Evolutionary conservation across 331 rosid species (phyloP), one percentile per base, ranked within the genome.

Genomic region (Malus hybrid): DNA sequence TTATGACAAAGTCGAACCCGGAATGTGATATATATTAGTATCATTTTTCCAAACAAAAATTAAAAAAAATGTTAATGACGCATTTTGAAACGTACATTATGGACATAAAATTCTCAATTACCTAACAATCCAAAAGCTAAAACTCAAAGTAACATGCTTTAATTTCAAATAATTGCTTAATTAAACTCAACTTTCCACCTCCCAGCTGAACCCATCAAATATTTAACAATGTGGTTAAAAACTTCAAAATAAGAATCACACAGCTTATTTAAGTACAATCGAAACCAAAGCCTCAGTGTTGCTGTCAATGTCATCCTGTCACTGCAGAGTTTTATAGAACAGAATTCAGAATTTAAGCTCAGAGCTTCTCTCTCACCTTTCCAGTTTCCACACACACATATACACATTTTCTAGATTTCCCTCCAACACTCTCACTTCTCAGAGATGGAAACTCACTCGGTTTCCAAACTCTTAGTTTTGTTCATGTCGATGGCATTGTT

Each of bases 381-480:
- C 20, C 57, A 6, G 20, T 52, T 52, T 52, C 57, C 57, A 16
- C 20, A 6, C 20, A 52, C 57, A 16, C 56, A 52, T 2, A 52
- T 2, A 16, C 57, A 52, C 57, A 52, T 16, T 52, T 52, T 16
- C 20, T 1, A 52, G 57, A 1, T 48, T 52, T 52, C 20, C 20
- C 57, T 73, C 57, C 70, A 10, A 15, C 55, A 29, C 24, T 24
- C 24, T 24, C 24, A 24, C 24, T 58, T 77, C 72, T 77, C 85
- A 87, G 71, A 80, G n/a, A 83, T 95, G 99, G 87, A 60, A 84
- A 73, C 78, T 78, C 67, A 29, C 85, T 88, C 90, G 19, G 80
- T 81, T 86, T 82, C 90, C 76, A 90, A 84, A 78, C 79, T 83
- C 55, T 52, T 88, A 44, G 26, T 68, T 15, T 62, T 89, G 68